phyloP scores from a whole-genome alignment of 2,329 filamentous ascomycete species.

The Bertia moriformis region DNA sequence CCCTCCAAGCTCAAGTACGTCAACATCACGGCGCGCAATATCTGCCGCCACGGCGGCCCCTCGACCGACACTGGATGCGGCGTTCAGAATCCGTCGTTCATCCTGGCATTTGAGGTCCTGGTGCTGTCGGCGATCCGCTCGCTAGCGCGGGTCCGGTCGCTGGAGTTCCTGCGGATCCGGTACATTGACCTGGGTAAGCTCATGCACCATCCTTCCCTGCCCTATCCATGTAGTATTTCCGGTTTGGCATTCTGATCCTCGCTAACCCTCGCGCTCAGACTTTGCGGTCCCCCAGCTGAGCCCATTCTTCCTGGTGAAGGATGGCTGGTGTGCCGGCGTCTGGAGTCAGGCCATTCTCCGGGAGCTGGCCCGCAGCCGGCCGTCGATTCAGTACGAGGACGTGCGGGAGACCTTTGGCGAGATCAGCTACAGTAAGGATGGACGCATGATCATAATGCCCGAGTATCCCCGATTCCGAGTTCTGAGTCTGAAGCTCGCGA shows the following conservation, averaged over 20 bases:
- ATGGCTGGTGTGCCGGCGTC: slow-evolving; percentile 49
- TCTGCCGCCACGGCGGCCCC: slow-evolving; percentile 40
- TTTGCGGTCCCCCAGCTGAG: slow-evolving; percentile 58
- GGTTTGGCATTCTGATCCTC: background rate
- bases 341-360: slow-evolving; percentile 58
- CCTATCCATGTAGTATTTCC: slow-evolving; percentile 6
- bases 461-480: slow-evolving; percentile 36
- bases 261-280: slow-evolving; percentile 27
- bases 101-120: slow-evolving; percentile 54
- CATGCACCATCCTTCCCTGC: no score
- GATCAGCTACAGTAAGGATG: slow-evolving; percentile 42
- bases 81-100: slow-evolving; percentile 60
- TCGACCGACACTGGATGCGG: slow-evolving; percentile 54
- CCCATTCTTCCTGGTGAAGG: slow-evolving; percentile 53
- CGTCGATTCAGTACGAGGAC: slow-evolving; percentile 41
- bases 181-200: slow-evolving; percentile 56
- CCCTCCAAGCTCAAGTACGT: slow-evolving; percentile 44
- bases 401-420: slow-evolving; percentile 51
- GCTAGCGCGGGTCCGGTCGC: slow-evolving; percentile 38
- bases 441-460: slow-evolving; percentile 37
- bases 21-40: slow-evolving; percentile 62
- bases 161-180: slow-evolving; percentile 55
- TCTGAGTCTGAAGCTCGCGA: slow-evolving; percentile 38
- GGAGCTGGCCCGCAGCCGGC: slow-evolving; percentile 42
- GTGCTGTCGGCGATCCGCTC: slow-evolving; percentile 49